These are phyloP conservation scores for Ramicandelaber brevisporus DNA, from an alignment of 192 early-diverging fungal species.

Conservation along the genomic window DNA sequence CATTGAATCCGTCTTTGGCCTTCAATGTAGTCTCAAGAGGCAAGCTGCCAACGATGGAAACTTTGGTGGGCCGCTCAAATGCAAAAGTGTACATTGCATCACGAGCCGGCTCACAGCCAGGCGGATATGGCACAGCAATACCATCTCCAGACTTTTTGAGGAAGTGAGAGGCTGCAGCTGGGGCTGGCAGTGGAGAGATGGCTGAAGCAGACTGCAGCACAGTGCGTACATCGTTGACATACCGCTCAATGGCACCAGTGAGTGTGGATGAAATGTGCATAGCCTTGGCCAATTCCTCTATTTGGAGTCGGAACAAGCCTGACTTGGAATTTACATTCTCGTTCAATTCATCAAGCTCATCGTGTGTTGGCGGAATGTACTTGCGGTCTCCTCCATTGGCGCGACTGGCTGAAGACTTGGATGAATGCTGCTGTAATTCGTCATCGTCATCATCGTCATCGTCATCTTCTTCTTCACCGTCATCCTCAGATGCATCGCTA, in stretches of 20 bases:
- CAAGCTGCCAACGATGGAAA: slow-evolving; percentile 73
- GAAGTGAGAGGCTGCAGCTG: slow-evolving; percentile 6
- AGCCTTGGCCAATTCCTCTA: slow-evolving; percentile 14
- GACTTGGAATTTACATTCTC: slow-evolving; percentile 66
- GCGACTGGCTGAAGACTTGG: slow-evolving; percentile 5
- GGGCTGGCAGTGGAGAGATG: too few species aligned
- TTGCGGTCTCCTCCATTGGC: slow-evolving; percentile 10
- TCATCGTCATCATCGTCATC: slow-evolving; percentile 3
- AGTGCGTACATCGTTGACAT: slow-evolving; percentile 31
- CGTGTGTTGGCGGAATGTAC: slow-evolving; percentile 33
- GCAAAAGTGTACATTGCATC: slow-evolving; percentile 53
- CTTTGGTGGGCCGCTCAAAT: slow-evolving; percentile 43
- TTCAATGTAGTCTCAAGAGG: slow-evolving; percentile 48
- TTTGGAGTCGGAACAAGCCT: slow-evolving; percentile 78
- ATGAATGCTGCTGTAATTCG: slow-evolving; percentile 7
- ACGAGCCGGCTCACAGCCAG: slow-evolving; percentile 18
- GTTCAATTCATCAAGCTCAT: slow-evolving; percentile 62
- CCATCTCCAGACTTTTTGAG: slow-evolving; percentile 25
- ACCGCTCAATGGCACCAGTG: slow-evolving; percentile 9
- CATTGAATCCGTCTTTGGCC: slow-evolving; percentile 30
- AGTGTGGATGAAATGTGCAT: slow-evolving; percentile 4
- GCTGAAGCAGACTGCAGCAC: slow-evolving; percentile 3
- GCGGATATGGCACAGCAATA: slow-evolving; percentile 56
- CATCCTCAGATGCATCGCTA: background rate
- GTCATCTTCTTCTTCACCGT: background rate